Percentiles rank a stretch among this genome's conserved stretches.
phyloP scores from a whole-genome alignment of 1,284 basidiomycete species.

The Microbotryum scabiosae region DNA sequence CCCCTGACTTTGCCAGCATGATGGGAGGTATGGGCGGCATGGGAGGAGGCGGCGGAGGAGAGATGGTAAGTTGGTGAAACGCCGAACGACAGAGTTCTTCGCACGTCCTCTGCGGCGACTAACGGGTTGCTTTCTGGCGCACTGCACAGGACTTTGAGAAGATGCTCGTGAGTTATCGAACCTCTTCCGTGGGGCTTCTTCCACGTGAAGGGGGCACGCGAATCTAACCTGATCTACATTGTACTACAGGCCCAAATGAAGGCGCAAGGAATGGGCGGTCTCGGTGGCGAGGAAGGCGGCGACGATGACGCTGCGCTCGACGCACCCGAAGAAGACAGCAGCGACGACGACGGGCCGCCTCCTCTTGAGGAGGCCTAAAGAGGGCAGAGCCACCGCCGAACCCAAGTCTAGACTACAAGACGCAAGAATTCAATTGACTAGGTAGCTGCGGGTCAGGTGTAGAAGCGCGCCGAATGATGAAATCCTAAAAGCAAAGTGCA shows the following conservation, averaged over 20 bases:
- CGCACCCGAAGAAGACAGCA: conserved; percentile 11
- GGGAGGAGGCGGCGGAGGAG: conserved; percentile 43
- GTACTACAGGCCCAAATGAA: conserved; percentile 8
- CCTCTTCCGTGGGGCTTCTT: neutral
- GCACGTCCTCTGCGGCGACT: neutral
- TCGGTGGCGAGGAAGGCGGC: conserved; percentile 6
- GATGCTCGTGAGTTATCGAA: conserved; percentile 1
- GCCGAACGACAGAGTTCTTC: conserved; percentile 36
- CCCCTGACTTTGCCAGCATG: conserved; percentile 7
- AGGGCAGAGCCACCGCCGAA: too few relatives aligned
- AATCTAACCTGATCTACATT: neutral
- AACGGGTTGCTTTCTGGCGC: too few relatives aligned
- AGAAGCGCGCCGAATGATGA: too few relatives aligned
- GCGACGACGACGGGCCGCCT: conserved; percentile 31
- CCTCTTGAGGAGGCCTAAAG: conserved; percentile 29
- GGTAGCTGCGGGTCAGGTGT: too few relatives aligned
- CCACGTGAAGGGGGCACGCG: conserved; percentile 4
- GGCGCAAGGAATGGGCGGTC: conserved; percentile 16
- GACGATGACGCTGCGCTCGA: conserved; percentile 10
- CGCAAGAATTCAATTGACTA: too few relatives aligned
- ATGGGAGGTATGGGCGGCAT: conserved; percentile 44
- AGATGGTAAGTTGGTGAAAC: conserved; percentile 30
- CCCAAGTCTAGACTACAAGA: too few relatives aligned
- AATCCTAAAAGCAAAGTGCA: too few relatives aligned
- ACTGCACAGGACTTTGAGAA: conserved; percentile 6